phyloP scores from a whole-genome alignment of 176 grass and related monocot genomes.

The Avena sativa region DNA sequence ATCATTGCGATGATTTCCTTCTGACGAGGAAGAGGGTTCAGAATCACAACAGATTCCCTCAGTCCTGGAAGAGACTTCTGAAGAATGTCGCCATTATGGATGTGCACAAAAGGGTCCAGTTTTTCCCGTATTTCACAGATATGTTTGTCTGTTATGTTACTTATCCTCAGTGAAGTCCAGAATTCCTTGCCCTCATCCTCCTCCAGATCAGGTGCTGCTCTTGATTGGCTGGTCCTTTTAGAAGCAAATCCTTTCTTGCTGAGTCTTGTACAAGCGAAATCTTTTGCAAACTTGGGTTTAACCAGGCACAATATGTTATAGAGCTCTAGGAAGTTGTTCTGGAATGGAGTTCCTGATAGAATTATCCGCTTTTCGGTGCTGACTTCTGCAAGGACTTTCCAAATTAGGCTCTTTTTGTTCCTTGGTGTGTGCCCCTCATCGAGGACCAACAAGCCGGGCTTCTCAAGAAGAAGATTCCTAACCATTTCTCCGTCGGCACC shows the following conservation, averaged over 20 bases:
- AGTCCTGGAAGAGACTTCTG: constrained; percentile 68
- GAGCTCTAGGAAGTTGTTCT: constrained; percentile 80
- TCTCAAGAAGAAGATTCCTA: constrained; percentile 54
- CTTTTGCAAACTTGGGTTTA: constrained; percentile 65
- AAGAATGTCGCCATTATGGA: constrained; percentile 71
- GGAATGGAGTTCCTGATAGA: constrained; percentile 81
- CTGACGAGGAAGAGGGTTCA: constrained; percentile 65
- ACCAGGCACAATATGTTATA: constrained; percentile 74
- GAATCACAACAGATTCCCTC: constrained; percentile 64
- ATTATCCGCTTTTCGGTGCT: constrained; percentile 72
- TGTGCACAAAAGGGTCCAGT: constrained; percentile 69
- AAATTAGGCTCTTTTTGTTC: constrained; percentile 58
- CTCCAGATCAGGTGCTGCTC: constrained; percentile 26
- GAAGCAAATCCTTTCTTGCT: constrained; percentile 29
- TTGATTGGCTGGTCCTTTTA: constrained; percentile 20
- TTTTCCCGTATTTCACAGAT: constrained; percentile 56
- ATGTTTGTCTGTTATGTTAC: constrained; percentile 55
- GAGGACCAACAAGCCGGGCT: constrained; percentile 66
- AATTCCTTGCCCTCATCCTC: constrained; percentile 57
- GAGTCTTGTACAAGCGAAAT: constrained; percentile 42
- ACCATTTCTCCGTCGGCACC: constrained; percentile 30
- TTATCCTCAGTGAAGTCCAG: constrained; percentile 64
- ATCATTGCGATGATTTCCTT: constrained; percentile 60
- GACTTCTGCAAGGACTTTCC: constrained; percentile 62
- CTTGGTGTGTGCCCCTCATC: constrained; percentile 85